Percentiles rank a stretch among this genome's conserved stretches.
Evolutionary conservation across 2,329 filamentous ascomycete species (phyloP).

Genomic region (Alternaria hordeiaustralica): DNA sequence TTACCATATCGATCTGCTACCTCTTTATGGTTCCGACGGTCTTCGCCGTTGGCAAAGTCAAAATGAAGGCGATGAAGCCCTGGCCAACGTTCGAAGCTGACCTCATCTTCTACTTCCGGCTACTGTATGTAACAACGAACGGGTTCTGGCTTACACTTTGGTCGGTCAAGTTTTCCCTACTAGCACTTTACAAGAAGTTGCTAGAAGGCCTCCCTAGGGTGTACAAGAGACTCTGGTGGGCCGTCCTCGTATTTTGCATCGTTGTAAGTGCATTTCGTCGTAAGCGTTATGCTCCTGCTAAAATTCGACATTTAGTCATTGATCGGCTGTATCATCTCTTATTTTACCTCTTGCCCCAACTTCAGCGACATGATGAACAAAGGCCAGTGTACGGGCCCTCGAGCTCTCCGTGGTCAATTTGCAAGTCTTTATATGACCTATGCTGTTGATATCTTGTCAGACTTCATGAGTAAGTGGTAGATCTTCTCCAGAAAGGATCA

Average conservation of each 20-base stretch:
- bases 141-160: conserved; percentile 50
- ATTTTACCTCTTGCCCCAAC: conserved; percentile 31
- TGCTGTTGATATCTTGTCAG: conserved; percentile 42
- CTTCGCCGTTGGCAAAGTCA: too few relatives aligned
- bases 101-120: too few relatives aligned
- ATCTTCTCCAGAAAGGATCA: too few relatives aligned
- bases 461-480: conserved; percentile 47
- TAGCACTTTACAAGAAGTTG: conserved; percentile 48
- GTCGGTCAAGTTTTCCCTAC: conserved; percentile 50
- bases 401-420: too few relatives aligned
- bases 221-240: conserved; percentile 48
- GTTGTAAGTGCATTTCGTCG: too few relatives aligned
- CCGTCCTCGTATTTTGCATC: conserved; percentile 39
- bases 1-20: conserved; percentile 33
- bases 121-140: too few relatives aligned
- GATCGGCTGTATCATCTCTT: conserved; percentile 43
- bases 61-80: too few relatives aligned
- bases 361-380: too few relatives aligned
- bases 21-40: conserved; percentile 42
- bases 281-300: too few relatives aligned
- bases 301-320: too few relatives aligned
- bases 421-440: conserved; percentile 44
- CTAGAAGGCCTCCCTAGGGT: conserved; percentile 34
- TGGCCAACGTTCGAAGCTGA: too few relatives aligned
- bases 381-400: too few relatives aligned